Evolutionary conservation across 2,329 filamentous ascomycete species (phyloP).

Genomic region (Alternaria alternata): DNA sequence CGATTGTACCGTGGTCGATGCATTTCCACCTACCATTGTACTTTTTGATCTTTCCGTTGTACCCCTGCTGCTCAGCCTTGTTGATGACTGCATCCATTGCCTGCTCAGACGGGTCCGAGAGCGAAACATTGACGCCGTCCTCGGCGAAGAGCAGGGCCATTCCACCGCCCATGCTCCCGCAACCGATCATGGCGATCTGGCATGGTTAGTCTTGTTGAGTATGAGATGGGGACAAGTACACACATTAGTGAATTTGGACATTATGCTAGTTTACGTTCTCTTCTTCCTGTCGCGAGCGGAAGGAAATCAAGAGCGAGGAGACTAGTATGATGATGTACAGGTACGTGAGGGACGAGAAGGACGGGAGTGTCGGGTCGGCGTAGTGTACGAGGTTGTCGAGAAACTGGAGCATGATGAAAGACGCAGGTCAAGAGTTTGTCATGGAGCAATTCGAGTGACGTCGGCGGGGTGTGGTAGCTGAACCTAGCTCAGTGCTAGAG

Average conservation of each 20-base stretch:
- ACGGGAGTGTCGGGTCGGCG: conserved; percentile 41
- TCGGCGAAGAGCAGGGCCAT: conserved; percentile 68
- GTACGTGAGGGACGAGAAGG: conserved; percentile 40
- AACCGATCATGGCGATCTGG: conserved; percentile 65
- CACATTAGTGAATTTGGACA: conserved; percentile 38
- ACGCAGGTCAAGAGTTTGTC: conserved; percentile 8
- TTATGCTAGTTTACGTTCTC: conserved; percentile 19
- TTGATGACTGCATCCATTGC: conserved; percentile 57
- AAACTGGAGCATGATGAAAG: conserved; percentile 34
- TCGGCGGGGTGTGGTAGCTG: conserved; percentile 20
- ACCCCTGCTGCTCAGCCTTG: conserved; percentile 52
- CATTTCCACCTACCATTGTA: conserved; percentile 38
- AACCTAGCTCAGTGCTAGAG: conserved; percentile 9
- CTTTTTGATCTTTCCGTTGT: conserved; percentile 51
- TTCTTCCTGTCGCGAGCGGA: conserved; percentile 27
- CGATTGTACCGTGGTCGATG: not conserved
- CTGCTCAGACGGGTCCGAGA: conserved; percentile 62
- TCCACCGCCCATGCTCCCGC: conserved; percentile 67
- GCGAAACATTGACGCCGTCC: conserved; percentile 62
- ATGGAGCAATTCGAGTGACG: conserved; percentile 20
- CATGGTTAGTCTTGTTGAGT: conserved; percentile 2
- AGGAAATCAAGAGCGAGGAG: conserved; percentile 35
- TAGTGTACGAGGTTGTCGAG: conserved; percentile 41
- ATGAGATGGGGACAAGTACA: conserved; percentile 6
- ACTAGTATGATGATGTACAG: conserved; percentile 41